Base-by-base conservation (phyloP, 331 rosid species). In the Stylosanthes scabra region DNA sequence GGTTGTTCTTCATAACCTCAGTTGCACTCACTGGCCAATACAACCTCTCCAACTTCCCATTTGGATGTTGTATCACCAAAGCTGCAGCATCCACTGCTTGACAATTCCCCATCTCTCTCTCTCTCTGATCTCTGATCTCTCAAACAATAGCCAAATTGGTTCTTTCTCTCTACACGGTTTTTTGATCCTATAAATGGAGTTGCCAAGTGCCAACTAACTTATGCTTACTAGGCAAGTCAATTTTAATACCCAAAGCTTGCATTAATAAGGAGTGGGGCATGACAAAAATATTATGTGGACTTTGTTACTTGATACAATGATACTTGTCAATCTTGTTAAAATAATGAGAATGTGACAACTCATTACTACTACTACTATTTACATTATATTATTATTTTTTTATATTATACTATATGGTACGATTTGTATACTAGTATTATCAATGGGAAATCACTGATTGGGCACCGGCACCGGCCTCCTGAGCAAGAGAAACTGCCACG, bases 21-120 rank as follows among this genome's bases (percentile, higher is more conserved):
- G 91, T 92, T 2, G 91, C 99, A 50, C 74, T 76, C 9, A 86
- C 84, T 37, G 93, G 56, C 92, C 97, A 90, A 62, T 91, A 95
- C 59, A 89, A 16, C 83, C 97, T 92, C 77, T 92, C 98, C 54
- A 88, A 82, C 86, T 80, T 91, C 73, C 99, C 99, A 80, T 66
- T 74, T n/a, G 99, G 97, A 37, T 90, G 98, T 59, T 92, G 97
- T 78, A 95, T 90, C 79, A 92, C 98, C 13, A 95, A 81, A n/a
- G 99, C 97, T 40, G 99, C 97, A 11, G 99, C 99, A 81, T 95
- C 98, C 25, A 92, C 88, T 56, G 98, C 92, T 70, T 95, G 99
- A 42, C 99, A 95, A 65, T 95, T 95, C 42, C 99, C 98, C 99
- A 95, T 90, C 42, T 45, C 37, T 11, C 42, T 45, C 37, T 11